Base-by-base conservation (phyloP, 495 filamentous ascomycete genomes). In the Cryomyces minteri region DNA sequence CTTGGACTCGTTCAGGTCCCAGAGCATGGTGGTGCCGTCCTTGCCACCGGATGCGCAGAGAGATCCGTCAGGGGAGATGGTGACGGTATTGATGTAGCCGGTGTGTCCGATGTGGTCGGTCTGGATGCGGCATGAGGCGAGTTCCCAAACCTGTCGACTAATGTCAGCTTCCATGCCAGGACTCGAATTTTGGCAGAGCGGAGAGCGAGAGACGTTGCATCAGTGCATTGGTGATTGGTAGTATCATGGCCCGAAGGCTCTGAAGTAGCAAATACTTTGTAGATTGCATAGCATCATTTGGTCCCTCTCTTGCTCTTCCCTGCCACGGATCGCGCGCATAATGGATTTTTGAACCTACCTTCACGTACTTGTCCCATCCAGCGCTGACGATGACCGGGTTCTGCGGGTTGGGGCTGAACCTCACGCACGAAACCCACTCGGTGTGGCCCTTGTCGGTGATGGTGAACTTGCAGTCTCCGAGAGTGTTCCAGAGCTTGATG, bases 181-280 rank as follows among this genome's bases (percentile, higher is more conserved):
- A 25, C 18, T 25, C 18, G 32, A 43, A 34, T 28, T 37, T 12
- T 7, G 18, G 18, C 42, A 36, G 41, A 52, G 39, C 46, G 38
- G 8, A 43, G 49, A 48, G 44, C 36, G 43, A 49, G 30, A 32
- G 2, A 33, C 43, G 31, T 55, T 45, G 56, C 65, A 82, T 98
- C 90, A 98, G 90, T 69, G 73, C 81, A 74, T 66, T 65, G 82
- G 85, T 90, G 84, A 77, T 65, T 70, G 63, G 69, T 94, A 80
- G 83, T 99, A 90, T 99, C 90, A 99, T 94, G 62, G 85, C 85
- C 76, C 51, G 63, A 63, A 71, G 75, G 81, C 87, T 99, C 90
- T 94, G 92, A 99, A 99, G 90, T 99, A 99, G 90, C 90, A 96
- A 99, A 96, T 99, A 99, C 87, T 86, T 88, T 64, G 65, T 63